These are phyloP conservation scores for Sporothrix sp. DNA, from an alignment of 2,329 filamentous ascomycete species.

Conservation along the genomic window DNA sequence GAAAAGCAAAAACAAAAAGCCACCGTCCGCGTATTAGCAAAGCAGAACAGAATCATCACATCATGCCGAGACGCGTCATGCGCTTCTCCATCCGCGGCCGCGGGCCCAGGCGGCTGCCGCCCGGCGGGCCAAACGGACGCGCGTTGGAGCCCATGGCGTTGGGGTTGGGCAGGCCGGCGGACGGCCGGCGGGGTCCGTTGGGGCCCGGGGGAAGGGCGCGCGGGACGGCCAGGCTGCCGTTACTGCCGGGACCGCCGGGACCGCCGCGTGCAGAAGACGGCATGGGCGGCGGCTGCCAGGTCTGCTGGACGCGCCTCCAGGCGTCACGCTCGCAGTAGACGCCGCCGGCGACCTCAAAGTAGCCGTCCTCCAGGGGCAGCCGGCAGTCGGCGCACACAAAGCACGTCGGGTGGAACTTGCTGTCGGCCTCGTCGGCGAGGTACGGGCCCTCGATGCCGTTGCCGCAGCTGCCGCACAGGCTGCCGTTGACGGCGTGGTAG, in stretches of 20 bases:
- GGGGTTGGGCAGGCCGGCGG: conserved; percentile 8
- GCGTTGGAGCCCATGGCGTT: conserved; percentile 7
- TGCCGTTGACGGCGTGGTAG: conserved; percentile 86
- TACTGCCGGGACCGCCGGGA: background rate
- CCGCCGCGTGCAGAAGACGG: background rate
- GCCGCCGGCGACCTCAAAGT: conserved; percentile 75
- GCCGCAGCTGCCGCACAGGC: conserved; percentile 70
- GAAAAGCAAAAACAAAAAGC: background rate
- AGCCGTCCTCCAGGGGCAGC: conserved; percentile 66
- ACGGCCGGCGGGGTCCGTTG: conserved; percentile 6
- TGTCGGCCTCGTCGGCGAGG: conserved; percentile 65
- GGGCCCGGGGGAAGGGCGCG: conserved; percentile 11
- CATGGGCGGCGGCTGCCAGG: background rate
- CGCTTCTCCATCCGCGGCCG: conserved; percentile 47
- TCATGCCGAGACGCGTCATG: conserved; percentile 51
- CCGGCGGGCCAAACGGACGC: conserved; percentile 26
- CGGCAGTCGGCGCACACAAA: conserved; percentile 77
- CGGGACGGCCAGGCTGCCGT: conserved; percentile 1
- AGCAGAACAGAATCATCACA: conserved; percentile 29
- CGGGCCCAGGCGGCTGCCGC: conserved; percentile 25
- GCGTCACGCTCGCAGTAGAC: conserved; percentile 86
- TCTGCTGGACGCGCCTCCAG: conserved; percentile 39
- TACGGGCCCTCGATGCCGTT: conserved; percentile 89
- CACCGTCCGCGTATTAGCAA: too few relatives aligned
- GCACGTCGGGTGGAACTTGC: conserved; percentile 81